Evolutionary conservation across 306 rosid species (phyloP).

Genomic region (Albizia julibrissin): DNA sequence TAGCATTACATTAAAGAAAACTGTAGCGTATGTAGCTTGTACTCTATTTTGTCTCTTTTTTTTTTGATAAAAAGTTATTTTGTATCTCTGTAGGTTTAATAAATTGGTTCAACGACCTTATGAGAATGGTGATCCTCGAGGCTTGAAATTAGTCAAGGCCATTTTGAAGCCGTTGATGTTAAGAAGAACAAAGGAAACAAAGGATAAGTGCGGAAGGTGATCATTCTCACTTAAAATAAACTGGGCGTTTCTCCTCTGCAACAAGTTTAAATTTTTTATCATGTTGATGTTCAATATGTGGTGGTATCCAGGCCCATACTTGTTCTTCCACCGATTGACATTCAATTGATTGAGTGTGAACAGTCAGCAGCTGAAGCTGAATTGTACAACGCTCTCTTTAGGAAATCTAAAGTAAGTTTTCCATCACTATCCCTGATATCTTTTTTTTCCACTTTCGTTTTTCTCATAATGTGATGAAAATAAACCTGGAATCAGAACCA

Average conservation of each 20-base stretch:
- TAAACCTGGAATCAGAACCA: not conserved
- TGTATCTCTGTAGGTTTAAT: constrained; percentile 61
- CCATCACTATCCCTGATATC: not conserved
- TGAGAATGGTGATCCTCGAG: constrained; percentile 14
- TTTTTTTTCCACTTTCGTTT: not conserved
- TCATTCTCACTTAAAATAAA: not conserved
- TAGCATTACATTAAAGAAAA: not conserved
- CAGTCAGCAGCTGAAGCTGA: constrained; percentile 80
- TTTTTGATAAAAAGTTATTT: not conserved
- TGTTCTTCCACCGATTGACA: constrained; percentile 71
- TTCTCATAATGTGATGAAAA: not conserved
- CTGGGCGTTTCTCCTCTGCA: not conserved
- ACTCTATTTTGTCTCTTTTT: not conserved
- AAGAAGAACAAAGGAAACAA: constrained; percentile 11
- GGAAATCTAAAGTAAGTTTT: constrained; percentile 68
- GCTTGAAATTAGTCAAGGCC: constrained; percentile 47
- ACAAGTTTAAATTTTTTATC: not conserved
- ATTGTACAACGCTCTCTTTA: constrained; percentile 77
- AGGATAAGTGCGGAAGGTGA: constrained; percentile 7
- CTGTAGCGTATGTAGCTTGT: not conserved
- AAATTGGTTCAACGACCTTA: constrained; percentile 82
- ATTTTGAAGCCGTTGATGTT: constrained; percentile 34
- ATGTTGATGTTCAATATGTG: not conserved
- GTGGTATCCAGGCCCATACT: constrained; percentile 72
- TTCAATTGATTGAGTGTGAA: constrained; percentile 66